These are phyloP conservation scores for Aphanomyces invadans DNA, from an alignment of 352 stramenopile genomes.

Conservation along the genomic window DNA sequence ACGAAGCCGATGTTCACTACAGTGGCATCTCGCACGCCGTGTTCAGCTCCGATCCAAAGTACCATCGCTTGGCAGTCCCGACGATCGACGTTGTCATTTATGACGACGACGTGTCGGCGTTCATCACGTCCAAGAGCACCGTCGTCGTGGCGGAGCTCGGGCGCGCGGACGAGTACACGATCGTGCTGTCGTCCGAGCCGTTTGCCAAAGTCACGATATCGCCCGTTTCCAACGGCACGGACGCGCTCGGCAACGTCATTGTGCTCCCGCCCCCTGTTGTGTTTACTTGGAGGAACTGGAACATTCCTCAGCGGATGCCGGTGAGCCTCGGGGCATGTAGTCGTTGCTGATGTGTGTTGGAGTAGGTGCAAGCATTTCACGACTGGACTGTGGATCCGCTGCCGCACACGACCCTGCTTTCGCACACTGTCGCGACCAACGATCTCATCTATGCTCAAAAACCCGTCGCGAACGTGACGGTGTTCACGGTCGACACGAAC, in stretches of 20 bases:
- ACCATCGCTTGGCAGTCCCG: conserved; percentile 48
- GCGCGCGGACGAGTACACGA: conserved; percentile 36
- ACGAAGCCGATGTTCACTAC: conserved; percentile 53
- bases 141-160: conserved; percentile 45
- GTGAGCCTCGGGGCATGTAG: too few relatives aligned
- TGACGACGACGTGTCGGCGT: conserved; percentile 54
- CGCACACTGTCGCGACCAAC: conserved; percentile 49
- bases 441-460: conserved; percentile 57
- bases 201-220: conserved; percentile 55
- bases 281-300: conserved; percentile 71
- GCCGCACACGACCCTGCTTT: conserved; percentile 33
- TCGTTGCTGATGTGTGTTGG: too few relatives aligned
- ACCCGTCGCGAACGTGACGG: conserved; percentile 36
- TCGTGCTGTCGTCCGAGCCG: conserved; percentile 51
- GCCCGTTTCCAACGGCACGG: conserved; percentile 38
- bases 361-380: conserved; percentile 41
- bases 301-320: conserved; percentile 40
- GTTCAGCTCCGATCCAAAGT: conserved; percentile 62
- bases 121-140: conserved; percentile 37
- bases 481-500: conserved; percentile 59
- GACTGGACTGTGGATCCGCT: conserved; percentile 36
- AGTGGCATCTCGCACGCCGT: conserved; percentile 63
- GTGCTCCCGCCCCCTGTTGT: conserved; percentile 31
- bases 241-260: conserved; percentile 37
- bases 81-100: conserved; percentile 51